Base-by-base conservation (phyloP, 331 rosid species). In the Pyrus hybrid region DNA sequence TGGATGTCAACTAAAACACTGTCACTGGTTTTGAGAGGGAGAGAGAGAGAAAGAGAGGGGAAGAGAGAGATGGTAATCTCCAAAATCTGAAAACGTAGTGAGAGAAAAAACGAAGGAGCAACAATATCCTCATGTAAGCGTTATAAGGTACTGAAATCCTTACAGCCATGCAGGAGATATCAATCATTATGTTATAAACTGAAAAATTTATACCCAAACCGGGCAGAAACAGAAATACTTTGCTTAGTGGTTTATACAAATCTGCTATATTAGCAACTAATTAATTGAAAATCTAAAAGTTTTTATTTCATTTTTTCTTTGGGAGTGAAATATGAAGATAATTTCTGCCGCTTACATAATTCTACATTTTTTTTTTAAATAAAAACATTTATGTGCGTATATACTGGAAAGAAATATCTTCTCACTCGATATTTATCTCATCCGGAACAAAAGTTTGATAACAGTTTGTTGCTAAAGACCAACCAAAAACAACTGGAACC, bases 111-210 rank as follows among this genome's bases (percentile, higher is more conserved):
- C 69, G 68, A 51, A 82, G 72, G 41, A 67, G 63, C 58, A 83
- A 72, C 57, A 30, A 76, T 76, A 83, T 87, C 88, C 88, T 79
- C 88, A 87, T 88, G 94, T 83, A 73, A 81, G 88, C 88, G n/a
- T 73, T 83, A 79, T 57, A 79, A 60, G 88, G 86, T 76, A 77
- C 74, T 68, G 54, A n/a, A 82, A 72, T 61, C 80, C 80, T 82
- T 75, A 67, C 51, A 72, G 87, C 90, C 92, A 90, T 88, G 93
- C 96, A 91, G 83, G 86, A 66, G 82, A 78, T 68, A 72, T 72
- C 79, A 73, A 78, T 63, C 63, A 75, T 73, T 82, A 30, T 61
- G 79, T 77, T 64, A 78, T 71, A 78, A 77, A 78, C 73, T 75
- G 84, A 78, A 29, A 61, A 21, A 32, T 10, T 57, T 62, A 73